Base-by-base conservation (phyloP, 495 filamentous ascomycete genomes). In the Talaromyces trachyspermus region DNA sequence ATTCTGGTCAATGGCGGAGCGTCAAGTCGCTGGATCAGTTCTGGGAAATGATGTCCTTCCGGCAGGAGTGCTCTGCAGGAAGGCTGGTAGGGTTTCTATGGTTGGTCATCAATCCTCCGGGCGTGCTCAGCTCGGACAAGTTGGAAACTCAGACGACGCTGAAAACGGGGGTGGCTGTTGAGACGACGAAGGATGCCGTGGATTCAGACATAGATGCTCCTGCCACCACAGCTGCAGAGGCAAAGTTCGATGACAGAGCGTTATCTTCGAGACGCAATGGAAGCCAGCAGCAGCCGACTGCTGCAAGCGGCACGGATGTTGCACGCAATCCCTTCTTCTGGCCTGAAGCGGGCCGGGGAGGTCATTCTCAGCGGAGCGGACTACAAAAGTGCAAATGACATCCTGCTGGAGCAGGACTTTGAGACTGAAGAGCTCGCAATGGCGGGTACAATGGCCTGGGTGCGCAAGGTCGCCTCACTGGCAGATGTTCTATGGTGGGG, bases 1-100 rank as follows among this genome's bases (percentile, higher is more conserved):
- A 54, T n/a, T 55, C 60, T 36, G 88, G 85, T 0, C 68, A 77
- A 42, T 99, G 92, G 92, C 83, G 78, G 54, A 89, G 83, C 53
- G 83, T 95, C 14, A 79, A 70, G 53, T 84, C 83, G 0, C 62
- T 97, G 24, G 88, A 90, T 24, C 83, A 91, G 53, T 99, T 99
- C 63, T 99, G 92, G 92, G 92, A 99, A 47, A 83, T 92, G 79
- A 97, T 99, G 92, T 84, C 89, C 11, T 96, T 88, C 58, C 74
- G 92, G 23, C 92, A 97, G 60, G 92, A 99, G 62, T 99, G 92
- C 58, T 91, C 89, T 19, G 83, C 88, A 11, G 92, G 92, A 2
- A 72, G 89, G 17, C 62, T 95, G 45, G 94, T 95, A 0, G 94
- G 92, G 1, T 99, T 99, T 57, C 69, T 97, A 9, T 99, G 92